Conservation (phyloP, 1,139 yeast species). For the Zygoascus meyerae region DNA sequence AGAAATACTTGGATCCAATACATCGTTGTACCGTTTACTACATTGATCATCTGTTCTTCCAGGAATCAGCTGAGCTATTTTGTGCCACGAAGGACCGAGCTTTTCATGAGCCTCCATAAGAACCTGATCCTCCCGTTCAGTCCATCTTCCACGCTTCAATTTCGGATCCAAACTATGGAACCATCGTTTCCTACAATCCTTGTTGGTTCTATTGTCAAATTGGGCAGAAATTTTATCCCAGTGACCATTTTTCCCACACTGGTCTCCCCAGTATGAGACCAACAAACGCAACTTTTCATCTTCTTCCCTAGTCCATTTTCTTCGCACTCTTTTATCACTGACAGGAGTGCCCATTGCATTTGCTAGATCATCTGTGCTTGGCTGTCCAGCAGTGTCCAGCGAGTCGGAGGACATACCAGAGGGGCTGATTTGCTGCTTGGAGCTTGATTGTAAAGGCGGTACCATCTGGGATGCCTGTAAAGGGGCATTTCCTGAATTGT, state of each 20-base stretch:
- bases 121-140: constrained; percentile 68
- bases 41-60: constrained; percentile 96
- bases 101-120: constrained; percentile 58
- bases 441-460: no score
- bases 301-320: constrained; percentile 78
- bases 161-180: constrained; percentile 74
- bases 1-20: constrained; percentile 72
- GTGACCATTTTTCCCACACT: constrained; percentile 64
- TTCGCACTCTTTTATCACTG: constrained; percentile 22
- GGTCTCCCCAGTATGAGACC: constrained; percentile 78
- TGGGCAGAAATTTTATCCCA: constrained; percentile 70
- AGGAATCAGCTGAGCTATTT: constrained; percentile 64
- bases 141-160: constrained; percentile 83
- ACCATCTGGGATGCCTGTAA: no score
- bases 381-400: no score
- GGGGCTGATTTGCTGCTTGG: no score
- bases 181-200: constrained; percentile 95
- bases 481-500: no score
- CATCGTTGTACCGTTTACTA: constrained; percentile 85
- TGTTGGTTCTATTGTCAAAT: constrained; percentile 72
- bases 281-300: constrained; percentile 64
- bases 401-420: no score
- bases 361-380: background rate
- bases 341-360: background rate
- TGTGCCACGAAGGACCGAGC: constrained; percentile 82